These are phyloP conservation scores for Shiraia sp. DNA, from an alignment of 2,329 filamentous ascomycete species.

Conservation along the genomic window DNA sequence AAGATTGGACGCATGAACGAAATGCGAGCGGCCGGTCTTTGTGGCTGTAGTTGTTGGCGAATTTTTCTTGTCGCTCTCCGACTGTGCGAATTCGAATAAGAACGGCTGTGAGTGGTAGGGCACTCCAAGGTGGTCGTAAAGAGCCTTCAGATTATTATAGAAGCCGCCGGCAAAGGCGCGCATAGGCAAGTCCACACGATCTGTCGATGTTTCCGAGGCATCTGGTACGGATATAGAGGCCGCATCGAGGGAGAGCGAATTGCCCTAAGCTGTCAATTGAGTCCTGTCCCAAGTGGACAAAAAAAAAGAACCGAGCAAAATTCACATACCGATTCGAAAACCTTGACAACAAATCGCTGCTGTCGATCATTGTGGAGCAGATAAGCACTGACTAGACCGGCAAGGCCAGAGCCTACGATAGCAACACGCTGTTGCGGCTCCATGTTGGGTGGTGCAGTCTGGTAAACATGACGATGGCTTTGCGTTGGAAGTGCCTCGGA, in stretches of 20 bases:
- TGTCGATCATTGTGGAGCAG: slow-evolving; percentile 48
- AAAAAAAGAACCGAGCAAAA: too few species aligned
- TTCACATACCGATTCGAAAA: slow-evolving; percentile 56
- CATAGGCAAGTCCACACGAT: slow-evolving; percentile 56
- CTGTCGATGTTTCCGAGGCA: slow-evolving; percentile 21
- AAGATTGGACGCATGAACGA: slow-evolving; percentile 59
- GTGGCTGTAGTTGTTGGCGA: too few species aligned
- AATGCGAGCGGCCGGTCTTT: slow-evolving; percentile 45
- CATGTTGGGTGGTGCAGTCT: slow-evolving; percentile 5
- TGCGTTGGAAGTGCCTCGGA: slow-evolving; percentile 5
- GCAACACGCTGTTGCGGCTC: slow-evolving; percentile 39
- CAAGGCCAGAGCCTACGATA: slow-evolving; percentile 55
- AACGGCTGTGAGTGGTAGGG: slow-evolving; percentile 56
- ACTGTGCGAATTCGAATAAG: slow-evolving; percentile 56
- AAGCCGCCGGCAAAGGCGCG: slow-evolving; percentile 57
- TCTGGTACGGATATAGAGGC: slow-evolving; percentile 48
- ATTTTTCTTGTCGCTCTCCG: slow-evolving; percentile 1
- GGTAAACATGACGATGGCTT: neutral
- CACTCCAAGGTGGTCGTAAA: slow-evolving; percentile 61
- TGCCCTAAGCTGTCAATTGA: slow-evolving; percentile 44
- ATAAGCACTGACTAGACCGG: slow-evolving; percentile 53
- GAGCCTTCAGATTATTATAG: slow-evolving; percentile 58
- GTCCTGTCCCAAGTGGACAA: too few species aligned
- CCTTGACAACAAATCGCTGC: slow-evolving; percentile 48
- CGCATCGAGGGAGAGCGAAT: slow-evolving; percentile 50